Evolutionary conservation across 371 early-diverging fungal species (phyloP).

Genomic region (Zychaea mexicana): DNA sequence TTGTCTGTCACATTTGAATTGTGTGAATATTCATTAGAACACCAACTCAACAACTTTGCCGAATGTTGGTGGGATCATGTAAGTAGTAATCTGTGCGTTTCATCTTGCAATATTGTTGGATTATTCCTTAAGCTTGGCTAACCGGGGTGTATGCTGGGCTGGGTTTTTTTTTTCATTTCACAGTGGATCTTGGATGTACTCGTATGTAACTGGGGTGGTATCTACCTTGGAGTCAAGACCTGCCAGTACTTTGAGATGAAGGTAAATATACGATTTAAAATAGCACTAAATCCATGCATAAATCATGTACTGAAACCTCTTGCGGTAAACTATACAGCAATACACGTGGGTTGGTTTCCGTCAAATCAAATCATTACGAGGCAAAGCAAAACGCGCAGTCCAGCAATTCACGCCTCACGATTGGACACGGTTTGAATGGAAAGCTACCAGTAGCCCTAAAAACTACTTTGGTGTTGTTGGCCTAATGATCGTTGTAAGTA

Average conservation of each 20-base stretch:
- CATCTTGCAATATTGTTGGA: not conserved
- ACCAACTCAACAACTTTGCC: conserved; percentile 96
- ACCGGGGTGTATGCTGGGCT: no score
- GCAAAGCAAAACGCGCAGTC: conserved; percentile 87
- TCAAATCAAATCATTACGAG: conserved; percentile 80
- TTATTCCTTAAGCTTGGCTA: no score
- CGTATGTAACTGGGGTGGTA: conserved; percentile 93
- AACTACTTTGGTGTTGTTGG: conserved; percentile 74
- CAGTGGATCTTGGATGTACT: conserved; percentile 97
- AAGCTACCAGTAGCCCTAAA: conserved; percentile 74
- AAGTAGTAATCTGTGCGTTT: conserved; percentile 25
- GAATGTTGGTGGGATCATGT: conserved; percentile 99
- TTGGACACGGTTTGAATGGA: conserved; percentile 95
- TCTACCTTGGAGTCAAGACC: conserved; percentile 94
- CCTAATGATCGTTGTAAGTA: conserved; percentile 59
- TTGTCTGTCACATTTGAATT: conserved; percentile 93
- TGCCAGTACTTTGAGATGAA: conserved; percentile 95
- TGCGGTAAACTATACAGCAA: conserved; percentile 42
- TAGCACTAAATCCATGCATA: no score
- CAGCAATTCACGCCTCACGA: conserved; percentile 94
- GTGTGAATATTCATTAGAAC: conserved; percentile 92
- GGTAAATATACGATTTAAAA: conserved; percentile 40
- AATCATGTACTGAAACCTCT: no score
- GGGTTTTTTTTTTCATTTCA: no score
- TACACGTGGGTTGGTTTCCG: conserved; percentile 93